phyloP scores from a whole-genome alignment of 2,329 filamentous ascomycete genomes.

The Beauveria sp. region DNA sequence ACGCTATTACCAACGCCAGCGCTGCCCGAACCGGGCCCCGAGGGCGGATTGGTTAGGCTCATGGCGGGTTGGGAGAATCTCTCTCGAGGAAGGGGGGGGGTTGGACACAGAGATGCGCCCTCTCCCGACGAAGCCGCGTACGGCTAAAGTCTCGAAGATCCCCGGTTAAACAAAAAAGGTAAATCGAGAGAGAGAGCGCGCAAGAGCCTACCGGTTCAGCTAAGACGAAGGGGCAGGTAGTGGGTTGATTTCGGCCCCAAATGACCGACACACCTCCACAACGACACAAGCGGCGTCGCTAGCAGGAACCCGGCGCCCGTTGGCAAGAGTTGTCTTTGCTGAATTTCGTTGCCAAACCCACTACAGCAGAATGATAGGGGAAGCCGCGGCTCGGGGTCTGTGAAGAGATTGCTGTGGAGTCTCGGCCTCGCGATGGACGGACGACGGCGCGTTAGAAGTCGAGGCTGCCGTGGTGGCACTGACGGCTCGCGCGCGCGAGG shows the following conservation, averaged over 20 bases:
- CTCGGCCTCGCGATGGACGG: background rate
- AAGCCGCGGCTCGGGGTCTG: background rate
- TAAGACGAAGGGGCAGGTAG: background rate
- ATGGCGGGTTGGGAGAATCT: constrained; percentile 23
- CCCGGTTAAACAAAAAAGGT: background rate
- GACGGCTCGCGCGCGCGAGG: background rate
- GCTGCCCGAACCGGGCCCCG: constrained; percentile 22
- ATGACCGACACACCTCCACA: background rate
- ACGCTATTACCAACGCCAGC: constrained; percentile 34
- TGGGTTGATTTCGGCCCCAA: background rate
- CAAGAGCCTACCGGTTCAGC: background rate
- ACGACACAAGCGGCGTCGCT: no score
- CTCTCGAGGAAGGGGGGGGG: background rate
- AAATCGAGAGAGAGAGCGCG: background rate
- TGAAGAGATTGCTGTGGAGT: constrained; percentile 10
- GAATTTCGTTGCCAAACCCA: background rate
- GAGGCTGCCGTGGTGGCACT: background rate
- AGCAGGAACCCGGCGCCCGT: no score
- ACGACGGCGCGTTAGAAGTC: background rate
- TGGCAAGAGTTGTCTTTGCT: background rate
- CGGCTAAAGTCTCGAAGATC: background rate
- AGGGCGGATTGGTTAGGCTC: constrained; percentile 48
- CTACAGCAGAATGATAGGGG: background rate
- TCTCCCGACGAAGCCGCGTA: constrained; percentile 1
- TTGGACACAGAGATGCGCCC: background rate